Conservation (phyloP, 2,329 filamentous ascomycete genomes). For the Malbranchea zuffiana region DNA sequence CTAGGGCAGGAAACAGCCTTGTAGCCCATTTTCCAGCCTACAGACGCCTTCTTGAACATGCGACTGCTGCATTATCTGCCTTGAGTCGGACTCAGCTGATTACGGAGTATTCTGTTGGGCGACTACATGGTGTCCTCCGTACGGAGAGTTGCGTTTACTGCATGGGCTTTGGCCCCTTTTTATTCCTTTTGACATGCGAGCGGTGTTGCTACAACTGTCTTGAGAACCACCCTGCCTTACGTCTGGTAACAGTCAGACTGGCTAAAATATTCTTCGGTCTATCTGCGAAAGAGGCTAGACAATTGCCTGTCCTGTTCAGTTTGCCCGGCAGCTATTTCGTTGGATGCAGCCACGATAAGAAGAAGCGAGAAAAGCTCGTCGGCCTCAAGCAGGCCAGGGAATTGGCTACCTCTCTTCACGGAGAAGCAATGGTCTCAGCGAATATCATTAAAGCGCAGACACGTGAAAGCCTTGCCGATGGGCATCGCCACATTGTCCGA, state of each 20-base stretch:
- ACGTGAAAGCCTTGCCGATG: neutral
- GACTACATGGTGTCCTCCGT: conserved; percentile 17
- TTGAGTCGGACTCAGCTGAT: conserved; percentile 19
- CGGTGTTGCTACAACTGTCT: conserved; percentile 25
- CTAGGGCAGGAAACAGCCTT: conserved; percentile 18
- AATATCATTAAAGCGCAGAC: too few relatives aligned
- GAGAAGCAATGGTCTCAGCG: too few relatives aligned
- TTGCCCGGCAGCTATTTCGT: conserved; percentile 3
- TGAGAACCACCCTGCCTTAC: neutral
- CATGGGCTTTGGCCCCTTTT: conserved; percentile 21
- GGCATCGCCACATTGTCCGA: neutral
- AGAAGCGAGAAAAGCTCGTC: neutral
- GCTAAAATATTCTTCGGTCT: neutral
- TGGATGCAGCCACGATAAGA: neutral
- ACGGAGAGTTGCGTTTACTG: conserved; percentile 23
- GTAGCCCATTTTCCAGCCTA: conserved; percentile 25
- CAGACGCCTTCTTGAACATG: conserved; percentile 36
- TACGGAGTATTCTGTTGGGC: conserved; percentile 15
- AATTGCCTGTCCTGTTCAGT: conserved; percentile 2
- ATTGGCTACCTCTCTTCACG: too few relatives aligned
- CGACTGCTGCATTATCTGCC: conserved; percentile 18
- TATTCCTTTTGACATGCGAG: conserved; percentile 26
- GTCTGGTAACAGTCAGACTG: conserved; percentile 1
- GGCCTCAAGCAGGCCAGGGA: neutral
- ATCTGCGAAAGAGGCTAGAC: neutral